These are phyloP conservation scores for Candida yuanshanica DNA, from an alignment of 805 yeast genomes.

Conservation along the genomic window DNA sequence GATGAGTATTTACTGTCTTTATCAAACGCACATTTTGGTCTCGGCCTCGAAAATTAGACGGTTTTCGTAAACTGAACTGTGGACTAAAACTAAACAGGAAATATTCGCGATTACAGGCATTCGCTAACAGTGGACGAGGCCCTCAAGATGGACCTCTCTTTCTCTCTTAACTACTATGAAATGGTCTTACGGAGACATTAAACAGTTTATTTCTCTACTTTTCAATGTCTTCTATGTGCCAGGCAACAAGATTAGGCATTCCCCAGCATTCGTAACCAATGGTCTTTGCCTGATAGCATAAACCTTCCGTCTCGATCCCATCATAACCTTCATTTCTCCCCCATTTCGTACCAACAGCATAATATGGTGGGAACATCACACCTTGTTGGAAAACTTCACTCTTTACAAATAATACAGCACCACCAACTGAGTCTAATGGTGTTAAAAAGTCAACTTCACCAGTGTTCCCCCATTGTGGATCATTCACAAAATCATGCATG, in stretches of 20 bases:
- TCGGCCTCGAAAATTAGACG: no score
- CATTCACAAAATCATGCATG: slow-evolving; percentile 16
- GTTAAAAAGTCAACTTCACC: slow-evolving; percentile 13
- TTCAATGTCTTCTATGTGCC: slow-evolving; percentile 23
- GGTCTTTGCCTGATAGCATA: slow-evolving; percentile 41
- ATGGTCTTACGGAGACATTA: no score
- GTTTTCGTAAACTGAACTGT: no score
- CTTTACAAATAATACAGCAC: slow-evolving; percentile 42
- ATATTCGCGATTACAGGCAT: no score
- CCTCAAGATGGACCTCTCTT: no score
- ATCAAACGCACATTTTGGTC: no score
- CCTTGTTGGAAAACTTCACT: slow-evolving; percentile 41
- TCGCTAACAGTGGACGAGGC: no score
- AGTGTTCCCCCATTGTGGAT: slow-evolving; percentile 8
- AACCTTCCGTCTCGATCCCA: slow-evolving; percentile 50
- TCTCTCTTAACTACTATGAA: no score
- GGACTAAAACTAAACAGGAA: no score
- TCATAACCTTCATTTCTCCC: slow-evolving; percentile 42
- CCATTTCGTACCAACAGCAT: slow-evolving; percentile 41
- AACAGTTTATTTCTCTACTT: neutral
- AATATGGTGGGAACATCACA: slow-evolving; percentile 38
- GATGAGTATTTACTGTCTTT: no score
- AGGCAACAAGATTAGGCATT: slow-evolving; percentile 40
- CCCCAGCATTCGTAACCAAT: slow-evolving; percentile 45
- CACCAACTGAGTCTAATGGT: slow-evolving; percentile 45